These are phyloP conservation scores for Colletotrichum sp. DNA, from an alignment of 2,329 filamentous ascomycete genomes.

Conservation along the genomic window DNA sequence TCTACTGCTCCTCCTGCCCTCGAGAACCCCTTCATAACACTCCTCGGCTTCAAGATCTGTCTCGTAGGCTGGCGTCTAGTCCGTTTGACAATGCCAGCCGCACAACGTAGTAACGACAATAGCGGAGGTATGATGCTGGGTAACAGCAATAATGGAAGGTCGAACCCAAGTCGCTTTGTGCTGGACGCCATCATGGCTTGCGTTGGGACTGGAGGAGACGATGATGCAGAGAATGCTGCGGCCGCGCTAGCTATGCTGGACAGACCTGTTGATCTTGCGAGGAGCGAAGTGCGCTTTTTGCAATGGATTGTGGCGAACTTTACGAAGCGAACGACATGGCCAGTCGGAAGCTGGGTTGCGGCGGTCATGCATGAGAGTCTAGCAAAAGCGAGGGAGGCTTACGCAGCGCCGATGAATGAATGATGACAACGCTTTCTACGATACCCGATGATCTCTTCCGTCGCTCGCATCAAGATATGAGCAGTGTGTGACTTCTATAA, in stretches of 20 bases:
- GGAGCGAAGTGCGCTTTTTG: slow-evolving; percentile 1
- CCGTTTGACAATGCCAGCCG: slow-evolving; percentile 1
- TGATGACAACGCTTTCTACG: not conserved
- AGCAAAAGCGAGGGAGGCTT: slow-evolving; percentile 1
- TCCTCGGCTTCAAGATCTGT: slow-evolving; percentile 9
- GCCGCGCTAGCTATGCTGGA: not conserved
- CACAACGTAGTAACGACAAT: not conserved
- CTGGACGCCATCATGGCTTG: slow-evolving; percentile 11
- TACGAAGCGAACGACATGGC: not conserved
- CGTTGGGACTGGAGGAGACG: not conserved
- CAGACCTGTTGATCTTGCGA: not conserved
- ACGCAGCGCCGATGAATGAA: not conserved
- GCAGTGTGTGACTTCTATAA: not conserved
- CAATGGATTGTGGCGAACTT: slow-evolving; percentile 9
- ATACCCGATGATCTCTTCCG: not conserved
- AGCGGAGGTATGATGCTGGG: not conserved
- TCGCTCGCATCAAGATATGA: not conserved
- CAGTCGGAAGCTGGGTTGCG: slow-evolving; percentile 1
- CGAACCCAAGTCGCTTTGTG: slow-evolving; percentile 4
- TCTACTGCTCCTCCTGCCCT: not conserved
- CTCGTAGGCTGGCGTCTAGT: slow-evolving; percentile 7
- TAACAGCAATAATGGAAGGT: not conserved
- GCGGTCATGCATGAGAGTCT: not conserved
- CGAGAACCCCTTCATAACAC: slow-evolving; percentile 3
- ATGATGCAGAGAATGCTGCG: not conserved